Percentiles rank a stretch among this genome's conserved stretches.
phyloP scores from a whole-genome alignment of 2,329 filamentous ascomycete genomes.

The Microdochium bolleyi region DNA sequence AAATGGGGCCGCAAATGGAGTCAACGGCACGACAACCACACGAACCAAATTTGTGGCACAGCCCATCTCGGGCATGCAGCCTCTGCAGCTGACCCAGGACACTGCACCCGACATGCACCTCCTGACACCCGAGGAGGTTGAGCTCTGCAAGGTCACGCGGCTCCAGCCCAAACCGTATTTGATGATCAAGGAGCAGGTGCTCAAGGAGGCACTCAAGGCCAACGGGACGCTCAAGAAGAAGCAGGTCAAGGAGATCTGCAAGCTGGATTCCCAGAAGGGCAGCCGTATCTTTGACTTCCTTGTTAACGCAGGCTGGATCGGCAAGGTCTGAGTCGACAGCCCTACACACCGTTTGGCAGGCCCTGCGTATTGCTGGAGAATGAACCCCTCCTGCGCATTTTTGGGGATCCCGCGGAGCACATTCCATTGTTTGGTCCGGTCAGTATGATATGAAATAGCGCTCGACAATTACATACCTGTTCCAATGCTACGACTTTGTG shows the following conservation, averaged over 20 bases:
- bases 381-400: too few relatives aligned
- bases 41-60: slow-evolving; percentile 46
- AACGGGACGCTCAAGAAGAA: slow-evolving; percentile 92
- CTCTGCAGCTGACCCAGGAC: slow-evolving; percentile 64
- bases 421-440: too few relatives aligned
- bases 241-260: slow-evolving; percentile 76
- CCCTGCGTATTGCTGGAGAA: too few relatives aligned
- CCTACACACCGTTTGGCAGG: too few relatives aligned
- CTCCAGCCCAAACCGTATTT: slow-evolving; percentile 92
- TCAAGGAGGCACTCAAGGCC: slow-evolving; percentile 83
- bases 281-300: slow-evolving; percentile 91
- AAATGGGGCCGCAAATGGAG: slow-evolving; percentile 21
- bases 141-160: slow-evolving; percentile 76
- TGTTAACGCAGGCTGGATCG: slow-evolving; percentile 86
- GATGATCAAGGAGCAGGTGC: slow-evolving; percentile 86
- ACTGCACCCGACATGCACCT: slow-evolving; percentile 78
- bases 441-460: too few relatives aligned
- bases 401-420: too few relatives aligned
- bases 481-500: too few relatives aligned
- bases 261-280: slow-evolving; percentile 78
- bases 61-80: slow-evolving; percentile 52
- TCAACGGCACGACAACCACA: slow-evolving; percentile 35
- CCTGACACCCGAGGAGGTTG: slow-evolving; percentile 73
- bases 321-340: slow-evolving; percentile 53
- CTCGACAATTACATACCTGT: too few relatives aligned